Evolutionary conservation across 2,329 filamentous ascomycete species (phyloP).

Genomic region (Ophiocordyceps robertsii): DNA sequence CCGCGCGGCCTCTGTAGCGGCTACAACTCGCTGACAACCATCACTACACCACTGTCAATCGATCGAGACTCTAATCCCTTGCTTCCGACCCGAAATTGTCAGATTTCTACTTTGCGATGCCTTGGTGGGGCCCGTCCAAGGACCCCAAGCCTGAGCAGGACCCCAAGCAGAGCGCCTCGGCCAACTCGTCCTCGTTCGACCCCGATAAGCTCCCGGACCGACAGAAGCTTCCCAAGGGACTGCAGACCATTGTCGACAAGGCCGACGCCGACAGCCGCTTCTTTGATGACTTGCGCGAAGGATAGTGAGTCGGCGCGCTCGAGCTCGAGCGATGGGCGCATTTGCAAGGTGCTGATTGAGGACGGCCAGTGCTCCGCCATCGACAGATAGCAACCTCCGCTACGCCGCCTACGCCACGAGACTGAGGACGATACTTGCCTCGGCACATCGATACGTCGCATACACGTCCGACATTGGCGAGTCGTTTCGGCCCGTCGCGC

Average conservation of each 20-base stretch:
- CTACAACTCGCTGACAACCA: no score
- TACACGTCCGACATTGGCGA: conserved; percentile 97
- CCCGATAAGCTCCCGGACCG: conserved; percentile 31
- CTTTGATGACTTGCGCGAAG: conserved; percentile 65
- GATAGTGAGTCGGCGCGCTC: conserved; percentile 51
- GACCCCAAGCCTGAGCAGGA: conserved; percentile 17
- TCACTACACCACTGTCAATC: no score
- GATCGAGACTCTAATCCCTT: no score
- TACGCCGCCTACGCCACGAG: conserved; percentile 89
- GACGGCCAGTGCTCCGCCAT: conserved; percentile 39
- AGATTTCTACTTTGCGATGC: conserved; percentile 11
- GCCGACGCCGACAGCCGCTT: conserved; percentile 55
- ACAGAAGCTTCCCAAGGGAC: conserved; percentile 37
- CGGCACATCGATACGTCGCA: conserved; percentile 88
- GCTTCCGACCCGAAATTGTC: background rate
- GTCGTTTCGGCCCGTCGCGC: conserved; percentile 84
- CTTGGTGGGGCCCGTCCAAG: conserved; percentile 29
- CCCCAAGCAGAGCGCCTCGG: conserved; percentile 10
- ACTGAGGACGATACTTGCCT: conserved; percentile 73
- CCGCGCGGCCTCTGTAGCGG: no score
- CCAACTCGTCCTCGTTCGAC: conserved; percentile 21
- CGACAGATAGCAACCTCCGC: conserved; percentile 72
- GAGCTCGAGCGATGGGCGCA: conserved; percentile 3
- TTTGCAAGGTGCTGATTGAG: background rate
- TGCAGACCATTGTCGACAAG: conserved; percentile 46